phyloP scores from a whole-genome alignment of 2,329 filamentous ascomycete genomes.

The Sporothrix brasiliensis region DNA sequence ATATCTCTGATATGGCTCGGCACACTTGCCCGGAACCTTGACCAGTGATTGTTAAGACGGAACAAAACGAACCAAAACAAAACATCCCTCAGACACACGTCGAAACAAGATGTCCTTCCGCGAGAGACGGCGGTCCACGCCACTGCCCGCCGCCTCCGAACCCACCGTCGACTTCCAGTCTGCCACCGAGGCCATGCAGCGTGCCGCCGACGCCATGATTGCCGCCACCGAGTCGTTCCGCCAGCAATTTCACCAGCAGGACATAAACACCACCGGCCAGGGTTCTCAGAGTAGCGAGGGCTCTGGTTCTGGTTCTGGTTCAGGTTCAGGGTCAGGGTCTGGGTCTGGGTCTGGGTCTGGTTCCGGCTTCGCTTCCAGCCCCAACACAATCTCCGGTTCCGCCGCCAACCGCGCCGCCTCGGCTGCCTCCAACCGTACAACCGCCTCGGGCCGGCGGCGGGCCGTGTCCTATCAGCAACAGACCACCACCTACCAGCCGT shows the following conservation, averaged over 20 bases:
- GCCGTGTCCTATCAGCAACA: conserved; percentile 35
- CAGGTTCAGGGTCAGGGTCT: not conserved
- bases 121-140: conserved; percentile 32
- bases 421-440: not conserved
- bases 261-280: not conserved
- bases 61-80: not conserved
- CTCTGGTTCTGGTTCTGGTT: not conserved
- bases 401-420: conserved; percentile 13
- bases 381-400: not conserved
- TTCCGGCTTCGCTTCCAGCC: not conserved
- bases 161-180: conserved; percentile 36
- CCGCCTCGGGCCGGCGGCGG: conserved; percentile 23
- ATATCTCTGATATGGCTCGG: conserved; percentile 22
- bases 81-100: not conserved
- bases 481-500: conserved; percentile 30
- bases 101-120: conserved; percentile 25
- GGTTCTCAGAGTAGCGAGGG: conserved; percentile 9
- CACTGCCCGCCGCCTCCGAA: conserved; percentile 31
- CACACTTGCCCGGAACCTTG: conserved; percentile 1
- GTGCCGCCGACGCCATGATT: conserved; percentile 41
- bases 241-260: conserved; percentile 36
- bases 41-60: not conserved
- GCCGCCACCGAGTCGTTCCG: conserved; percentile 41
- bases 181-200: conserved; percentile 42
- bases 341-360: not conserved